A percentile compares a stretch with the other conserved stretches of the same genome.
phyloP scores from a whole-genome alignment of 345 rosid genomes.

The Eucalyptus pauciflora region DNA sequence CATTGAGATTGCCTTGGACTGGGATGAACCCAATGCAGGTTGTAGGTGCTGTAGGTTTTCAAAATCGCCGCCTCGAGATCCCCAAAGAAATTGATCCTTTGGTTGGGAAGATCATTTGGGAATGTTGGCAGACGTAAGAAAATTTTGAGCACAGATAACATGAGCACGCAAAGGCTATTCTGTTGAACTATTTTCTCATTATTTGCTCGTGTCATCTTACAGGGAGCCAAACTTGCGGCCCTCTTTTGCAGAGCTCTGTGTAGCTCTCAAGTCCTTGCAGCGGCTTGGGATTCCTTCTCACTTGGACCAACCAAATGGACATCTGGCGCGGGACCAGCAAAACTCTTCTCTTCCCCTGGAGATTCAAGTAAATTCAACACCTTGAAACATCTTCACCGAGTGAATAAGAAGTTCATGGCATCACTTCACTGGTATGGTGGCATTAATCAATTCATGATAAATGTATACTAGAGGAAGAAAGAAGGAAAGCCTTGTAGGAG shows the following conservation, averaged over 20 bases:
- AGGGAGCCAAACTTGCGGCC: constrained; percentile 93
- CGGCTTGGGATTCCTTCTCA: constrained; percentile 53
- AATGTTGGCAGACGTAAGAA: constrained; percentile 98
- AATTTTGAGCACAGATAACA: not conserved
- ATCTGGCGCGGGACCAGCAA: constrained; percentile 20
- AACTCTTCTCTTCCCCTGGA: constrained; percentile 33
- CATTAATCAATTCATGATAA: not conserved
- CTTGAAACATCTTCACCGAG: constrained; percentile 27
- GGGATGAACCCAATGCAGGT: constrained; percentile 99
- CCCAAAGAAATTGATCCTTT: constrained; percentile 92
- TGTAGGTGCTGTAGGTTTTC: constrained; percentile 99
- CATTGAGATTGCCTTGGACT: constrained; percentile 85
- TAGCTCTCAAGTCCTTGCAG: constrained; percentile 74
- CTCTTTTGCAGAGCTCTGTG: constrained; percentile 68
- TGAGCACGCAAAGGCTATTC: not conserved
- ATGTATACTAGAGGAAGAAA: not conserved
- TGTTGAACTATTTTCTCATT: not conserved
- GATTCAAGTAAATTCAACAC: constrained; percentile 52
- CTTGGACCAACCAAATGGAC: constrained; percentile 36
- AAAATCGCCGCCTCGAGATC: constrained; percentile 89
- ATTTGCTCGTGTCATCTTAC: not conserved
- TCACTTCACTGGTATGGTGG: not conserved
- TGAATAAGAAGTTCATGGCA: constrained; percentile 6
- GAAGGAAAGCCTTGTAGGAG: not conserved
- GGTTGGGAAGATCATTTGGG: constrained; percentile 73